Percentiles rank a stretch among this genome's conserved stretches.
These are phyloP conservation scores for Globisporangium abappressorium DNA, from an alignment of 352 stramenopile species.

Conservation along the genomic window DNA sequence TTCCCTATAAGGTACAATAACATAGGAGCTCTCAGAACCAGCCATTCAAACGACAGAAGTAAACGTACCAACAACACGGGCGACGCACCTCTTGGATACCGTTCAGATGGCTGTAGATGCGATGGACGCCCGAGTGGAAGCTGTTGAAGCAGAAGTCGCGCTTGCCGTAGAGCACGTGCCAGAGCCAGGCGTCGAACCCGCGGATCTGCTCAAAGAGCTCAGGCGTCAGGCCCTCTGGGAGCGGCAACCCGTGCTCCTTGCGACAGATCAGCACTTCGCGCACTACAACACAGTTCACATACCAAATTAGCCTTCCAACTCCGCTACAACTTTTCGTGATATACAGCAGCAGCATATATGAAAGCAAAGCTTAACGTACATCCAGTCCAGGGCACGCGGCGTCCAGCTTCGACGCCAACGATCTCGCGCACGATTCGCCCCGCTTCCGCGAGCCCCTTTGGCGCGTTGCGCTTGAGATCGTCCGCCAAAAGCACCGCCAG, in stretches of 20 bases:
- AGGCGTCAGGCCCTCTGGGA: conserved; percentile 50
- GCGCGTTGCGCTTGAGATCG: conserved; percentile 49
- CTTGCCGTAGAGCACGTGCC: conserved; percentile 71
- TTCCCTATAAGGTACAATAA: conserved; percentile 4
- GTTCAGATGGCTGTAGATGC: conserved; percentile 51
- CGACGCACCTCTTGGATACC: conserved; percentile 36
- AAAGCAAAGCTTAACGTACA: conserved; percentile 30
- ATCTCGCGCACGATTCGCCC: conserved; percentile 42
- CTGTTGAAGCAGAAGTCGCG: conserved; percentile 57
- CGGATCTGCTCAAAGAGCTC: conserved; percentile 63
- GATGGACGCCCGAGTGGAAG: conserved; percentile 53
- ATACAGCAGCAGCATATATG: neutral
- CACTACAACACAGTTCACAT: conserved; percentile 34
- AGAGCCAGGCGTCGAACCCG: conserved; percentile 72
- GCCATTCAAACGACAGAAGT: neutral
- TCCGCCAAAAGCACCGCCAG: conserved; percentile 46
- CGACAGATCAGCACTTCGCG: conserved; percentile 69
- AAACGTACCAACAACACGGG: neutral
- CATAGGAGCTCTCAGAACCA: conserved; percentile 2
- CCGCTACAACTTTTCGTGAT: neutral
- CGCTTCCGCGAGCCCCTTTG: conserved; percentile 32
- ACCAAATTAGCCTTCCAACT: neutral
- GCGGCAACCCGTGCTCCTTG: conserved; percentile 51
- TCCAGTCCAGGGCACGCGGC: conserved; percentile 61
- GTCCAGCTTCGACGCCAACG: conserved; percentile 32